Percentiles rank a stretch among this genome's conserved stretches.
phyloP scores from a whole-genome alignment of 805 yeast genomes.

The Metschnikowia reukaufii region DNA sequence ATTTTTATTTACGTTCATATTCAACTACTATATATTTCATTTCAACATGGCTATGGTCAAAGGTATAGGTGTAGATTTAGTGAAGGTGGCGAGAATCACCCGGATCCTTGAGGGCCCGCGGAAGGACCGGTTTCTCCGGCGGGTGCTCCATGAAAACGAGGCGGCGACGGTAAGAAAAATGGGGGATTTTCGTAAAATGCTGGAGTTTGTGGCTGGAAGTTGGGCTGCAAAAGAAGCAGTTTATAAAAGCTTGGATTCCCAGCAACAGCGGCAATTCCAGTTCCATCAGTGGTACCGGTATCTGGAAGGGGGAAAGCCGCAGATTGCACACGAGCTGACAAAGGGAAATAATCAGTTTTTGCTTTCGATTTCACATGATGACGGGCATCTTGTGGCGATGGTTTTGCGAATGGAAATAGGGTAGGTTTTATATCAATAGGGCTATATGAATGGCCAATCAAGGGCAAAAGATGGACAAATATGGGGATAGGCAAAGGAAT shows the following conservation, averaged over 20 bases:
- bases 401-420: constrained; percentile 45
- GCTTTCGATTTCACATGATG: constrained; percentile 65
- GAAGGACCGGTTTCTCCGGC: constrained; percentile 28
- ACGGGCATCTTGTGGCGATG: constrained; percentile 54
- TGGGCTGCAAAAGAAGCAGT: constrained; percentile 82
- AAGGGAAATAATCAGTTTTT: constrained; percentile 46
- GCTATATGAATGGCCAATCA: not conserved
- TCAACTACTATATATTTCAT: too few species aligned
- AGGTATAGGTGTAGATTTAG: constrained; percentile 56
- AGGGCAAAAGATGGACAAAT: too few species aligned
- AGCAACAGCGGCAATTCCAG: constrained; percentile 50
- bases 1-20: too few species aligned
- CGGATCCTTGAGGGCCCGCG: constrained; percentile 31
- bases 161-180: constrained; percentile 27
- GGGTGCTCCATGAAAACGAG: constrained; percentile 57
- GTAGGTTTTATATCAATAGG: too few species aligned
- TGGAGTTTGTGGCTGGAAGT: constrained; percentile 46
- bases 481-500: too few species aligned
- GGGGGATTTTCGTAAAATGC: constrained; percentile 21
- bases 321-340: constrained; percentile 29
- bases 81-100: constrained; percentile 47
- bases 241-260: constrained; percentile 54
- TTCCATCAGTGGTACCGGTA: constrained; percentile 62
- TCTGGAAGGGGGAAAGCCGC: constrained; percentile 47
- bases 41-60: not conserved